Evolutionary conservation across 164 flowering plant genomes (phyloP), one percentile per base, ranked within the genome.

Genomic region (Macadamia integrifolia): DNA sequence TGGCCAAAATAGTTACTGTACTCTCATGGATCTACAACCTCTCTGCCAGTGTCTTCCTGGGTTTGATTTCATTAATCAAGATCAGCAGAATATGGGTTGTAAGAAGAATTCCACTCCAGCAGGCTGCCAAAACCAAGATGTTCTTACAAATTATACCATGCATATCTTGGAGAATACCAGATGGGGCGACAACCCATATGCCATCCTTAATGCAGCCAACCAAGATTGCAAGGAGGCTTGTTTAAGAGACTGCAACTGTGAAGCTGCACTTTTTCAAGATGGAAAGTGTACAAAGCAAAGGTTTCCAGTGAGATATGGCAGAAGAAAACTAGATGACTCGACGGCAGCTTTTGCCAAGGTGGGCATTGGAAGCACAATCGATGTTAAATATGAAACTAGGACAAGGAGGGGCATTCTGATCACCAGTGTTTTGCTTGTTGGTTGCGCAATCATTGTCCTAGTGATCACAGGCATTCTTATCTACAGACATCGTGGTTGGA

Each of bases 21-120:
- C 55, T 6, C 3, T 9, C 10, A 43, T 31, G 17, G 66, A 28
- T 18, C 9, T 8, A 7, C 17, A 50, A 3, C 10, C 72, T 40
- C 9, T 6, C 8, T 74, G 76, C 30, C 12, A 1, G 23, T 74
- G 76, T 65, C 58, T 43, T 61, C 77, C 77, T 6, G 72, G 77
- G 1, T 60, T 61, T 17, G 35, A 18, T 43, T 44, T 40, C 49
- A 14, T 69, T 7, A 55, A 69, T n/a, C 58, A 44, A 1, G 32
- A 32, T 1, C 14, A 69, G 5, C 13, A 0, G 35, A 12, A 0
- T 14, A 17, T 23, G 12, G 76, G 72, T 3, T 74, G 76, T 50
- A 1, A n/a, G 14, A 40, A 6, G 17, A 69, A 43, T 18, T 74
- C 50, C 62, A 53, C 6, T 40, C 18, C 14, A n/a, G 71, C 42